Evolutionary conservation across 345 rosid species (phyloP), one percentile per base, ranked within the genome.

Genomic region (Passiflora organensis): DNA sequence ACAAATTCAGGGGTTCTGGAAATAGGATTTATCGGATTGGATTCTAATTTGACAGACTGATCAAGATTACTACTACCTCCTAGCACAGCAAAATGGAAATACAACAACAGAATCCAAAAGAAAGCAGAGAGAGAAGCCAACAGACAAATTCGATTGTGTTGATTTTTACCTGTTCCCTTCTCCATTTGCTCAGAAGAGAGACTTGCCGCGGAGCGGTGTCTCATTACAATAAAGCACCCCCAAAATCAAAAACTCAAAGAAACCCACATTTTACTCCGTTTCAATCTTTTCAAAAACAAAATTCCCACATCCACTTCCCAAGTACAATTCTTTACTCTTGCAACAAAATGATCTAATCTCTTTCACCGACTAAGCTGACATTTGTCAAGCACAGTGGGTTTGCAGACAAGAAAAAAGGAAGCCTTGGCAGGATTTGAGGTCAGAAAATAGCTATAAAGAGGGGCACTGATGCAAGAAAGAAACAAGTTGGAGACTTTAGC

Each of bases 81-180:
- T 57, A 83, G 62, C 43, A 89, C 82, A 47, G 60, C 73, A 62
- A 84, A 89, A 65, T 82, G 95, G 60, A 86, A 76, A 34, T 82
- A 86, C 53, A 89, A 43, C 36, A 89, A 58, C 52, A 84, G 58
- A 72, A 80, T 69, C 95, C 95, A 89, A 73, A 86, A 82, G 13
- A 70, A 55, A 0, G 76, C 80, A 16, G 91, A 77, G 23, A 89
- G 56, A 13, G 77, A 51, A 16, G 66, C 80, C 54, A 86, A 55
- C n/a, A 76, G 51, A 65, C 85, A 86, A 44, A 86, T 63, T 16
- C 84, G 78, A 43, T 70, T 72, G 0, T 72, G 68, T 0, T 79
- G 90, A 72, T 61, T 78, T 42, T 78, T 87, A 39, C 78, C 83
- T 28, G 70, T 43, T 18, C 86, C 86, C 23, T 82, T 87, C 63